A percentile compares a stretch with the other conserved stretches of the same genome.
phyloP scores from a whole-genome alignment of 2,329 filamentous ascomycete genomes.

The Teratosphaeriaceae sp. region DNA sequence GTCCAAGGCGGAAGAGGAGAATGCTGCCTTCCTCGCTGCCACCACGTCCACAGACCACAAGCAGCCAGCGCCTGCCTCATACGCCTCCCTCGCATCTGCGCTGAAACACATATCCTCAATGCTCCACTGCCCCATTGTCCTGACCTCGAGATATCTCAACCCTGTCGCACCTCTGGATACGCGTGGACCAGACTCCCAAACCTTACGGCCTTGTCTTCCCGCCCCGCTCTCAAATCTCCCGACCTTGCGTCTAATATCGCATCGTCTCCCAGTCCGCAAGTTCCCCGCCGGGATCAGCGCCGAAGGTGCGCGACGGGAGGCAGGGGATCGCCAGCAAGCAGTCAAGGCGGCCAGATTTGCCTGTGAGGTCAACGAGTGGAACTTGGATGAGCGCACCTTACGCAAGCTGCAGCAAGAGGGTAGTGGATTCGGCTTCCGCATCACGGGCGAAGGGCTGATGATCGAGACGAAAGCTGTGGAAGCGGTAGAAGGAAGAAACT shows the following conservation, averaged over 20 bases:
- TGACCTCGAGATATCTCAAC: slow-evolving; percentile 16
- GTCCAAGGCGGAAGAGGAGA: slow-evolving; percentile 38
- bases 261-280: slow-evolving; percentile 21
- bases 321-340: slow-evolving; percentile 28
- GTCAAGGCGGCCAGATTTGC: slow-evolving; percentile 32
- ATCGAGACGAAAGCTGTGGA: slow-evolving; percentile 2
- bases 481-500: neutral
- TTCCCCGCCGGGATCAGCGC: slow-evolving; percentile 34
- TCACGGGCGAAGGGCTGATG: slow-evolving; percentile 15
- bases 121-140: slow-evolving; percentile 22
- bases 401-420: slow-evolving; percentile 12
- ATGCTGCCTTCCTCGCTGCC: slow-evolving; percentile 8
- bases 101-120: slow-evolving; percentile 13
- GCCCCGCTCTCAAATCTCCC: slow-evolving; percentile 24
- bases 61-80: slow-evolving; percentile 4
- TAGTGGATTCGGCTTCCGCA: slow-evolving; percentile 20
- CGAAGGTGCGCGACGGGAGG: slow-evolving; percentile 33
- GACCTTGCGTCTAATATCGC: slow-evolving; percentile 29
- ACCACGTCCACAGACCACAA: slow-evolving; percentile 1
- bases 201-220: slow-evolving; percentile 22
- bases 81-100: slow-evolving; percentile 15
- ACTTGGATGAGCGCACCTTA: slow-evolving; percentile 18
- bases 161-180: neutral
- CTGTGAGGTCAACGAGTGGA: slow-evolving; percentile 23
- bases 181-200: slow-evolving; percentile 5